These are phyloP conservation scores for Edaphochlamys debaryana DNA, from an alignment of 139 green algal genomes.

Conservation along the genomic window DNA sequence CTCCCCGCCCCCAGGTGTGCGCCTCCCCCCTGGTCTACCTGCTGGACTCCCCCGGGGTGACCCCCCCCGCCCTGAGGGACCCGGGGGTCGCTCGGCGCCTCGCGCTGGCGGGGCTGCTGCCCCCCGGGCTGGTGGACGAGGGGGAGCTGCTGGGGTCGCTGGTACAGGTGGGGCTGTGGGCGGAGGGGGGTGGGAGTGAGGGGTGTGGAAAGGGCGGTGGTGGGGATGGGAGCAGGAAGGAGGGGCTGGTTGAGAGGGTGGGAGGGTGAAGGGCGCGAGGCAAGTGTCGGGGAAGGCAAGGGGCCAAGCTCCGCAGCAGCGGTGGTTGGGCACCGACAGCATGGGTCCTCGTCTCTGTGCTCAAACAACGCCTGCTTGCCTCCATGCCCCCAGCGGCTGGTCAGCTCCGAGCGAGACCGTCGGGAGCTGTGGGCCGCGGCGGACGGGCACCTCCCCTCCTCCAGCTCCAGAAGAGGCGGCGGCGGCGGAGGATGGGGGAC, in stretches of 20 bases:
- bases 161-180: slow-evolving; percentile 10
- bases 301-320: no score
- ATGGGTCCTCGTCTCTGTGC: no score
- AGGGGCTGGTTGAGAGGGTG: background rate
- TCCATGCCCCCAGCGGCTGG: no score
- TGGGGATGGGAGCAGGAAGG: background rate
- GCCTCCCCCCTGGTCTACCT: slow-evolving; percentile 36
- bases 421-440: slow-evolving; percentile 25
- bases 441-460: background rate
- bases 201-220: background rate
- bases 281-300: background rate
- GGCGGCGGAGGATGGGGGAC: background rate
- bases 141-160: slow-evolving; percentile 19
- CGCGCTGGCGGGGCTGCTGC: slow-evolving; percentile 43
- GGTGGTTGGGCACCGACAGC: no score
- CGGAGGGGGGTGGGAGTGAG: background rate
- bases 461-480: no score
- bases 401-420: no score
- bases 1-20: background rate
- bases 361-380: no score
- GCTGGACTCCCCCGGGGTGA: slow-evolving; percentile 55
- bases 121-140: slow-evolving; percentile 2
- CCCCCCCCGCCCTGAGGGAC: slow-evolving; percentile 44
- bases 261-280: background rate
- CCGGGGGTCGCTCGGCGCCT: slow-evolving; percentile 12